Evolutionary conservation across 192 early-diverging fungal genomes (phyloP), one percentile per base, ranked within the genome.

Genomic region (Backusella luteola): DNA sequence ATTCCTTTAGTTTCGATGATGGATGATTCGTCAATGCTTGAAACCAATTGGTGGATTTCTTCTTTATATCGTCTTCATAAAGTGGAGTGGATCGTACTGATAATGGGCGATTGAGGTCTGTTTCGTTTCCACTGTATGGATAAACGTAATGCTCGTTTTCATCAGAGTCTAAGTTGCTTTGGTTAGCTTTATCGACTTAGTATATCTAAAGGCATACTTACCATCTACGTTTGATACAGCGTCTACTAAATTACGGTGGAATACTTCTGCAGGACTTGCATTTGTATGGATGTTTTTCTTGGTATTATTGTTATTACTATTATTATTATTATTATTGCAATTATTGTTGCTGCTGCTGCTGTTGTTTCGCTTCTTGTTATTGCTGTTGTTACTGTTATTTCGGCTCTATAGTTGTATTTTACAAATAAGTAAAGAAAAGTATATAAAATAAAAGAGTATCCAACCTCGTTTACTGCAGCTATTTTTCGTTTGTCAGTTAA

Each of bases 121-220:
- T 72, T 41, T 66, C 67, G 46, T 67, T 75, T 23, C 76, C 70
- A 38, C 76, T 74, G 34, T 75, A 81, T 3, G 80, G 80, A 49
- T 81, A 81, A 1, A 81, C 73, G 71, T 81, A 81, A 19, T 70
- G 69, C 67, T 81, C 80, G 71, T 81, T 81, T 67, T 81, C 80
- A 44, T 81, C 80, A 11, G 80, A 81, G 66, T 78, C 80, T 81
- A 76, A 32, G 2, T n/a, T n/a, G 15, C 19, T 49, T n/a, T 44
- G 14, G 8, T 49, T n/a, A 49, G 46, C 6, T 32, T 32, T 49
- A 49, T 49, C 19, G 4, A 6, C 6, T 49, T 49, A 0, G 11
- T 4, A 15, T n/a, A n/a, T 49, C n/a, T 53, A 2, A 52, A 23
- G 3, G 1, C 44, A 26, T 26, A 39, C 1, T 74, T 79, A 79